These are phyloP conservation scores for Chamaecrista fasciculata DNA, from an alignment of 306 rosid species.

Conservation along the genomic window DNA sequence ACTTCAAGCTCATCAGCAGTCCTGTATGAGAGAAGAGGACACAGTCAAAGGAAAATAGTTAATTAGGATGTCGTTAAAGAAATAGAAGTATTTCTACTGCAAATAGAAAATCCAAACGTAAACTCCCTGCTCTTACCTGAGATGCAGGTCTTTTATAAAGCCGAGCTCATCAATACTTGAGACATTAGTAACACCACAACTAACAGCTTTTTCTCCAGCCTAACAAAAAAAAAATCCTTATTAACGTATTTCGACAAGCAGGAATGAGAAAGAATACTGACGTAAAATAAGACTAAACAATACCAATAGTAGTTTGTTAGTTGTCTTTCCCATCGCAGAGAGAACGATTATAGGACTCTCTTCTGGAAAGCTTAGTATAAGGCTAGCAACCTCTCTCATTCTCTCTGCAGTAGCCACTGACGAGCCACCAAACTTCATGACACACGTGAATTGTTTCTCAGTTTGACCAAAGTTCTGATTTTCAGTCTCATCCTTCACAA, in stretches of 20 bases:
- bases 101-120: conserved; percentile 8
- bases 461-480: conserved; percentile 29
- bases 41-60: neutral
- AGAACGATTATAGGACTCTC: conserved; percentile 86
- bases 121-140: conserved; percentile 47
- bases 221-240: conserved; percentile 30
- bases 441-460: conserved; percentile 55
- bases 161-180: conserved; percentile 66
- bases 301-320: conserved; percentile 86
- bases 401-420: conserved; percentile 77
- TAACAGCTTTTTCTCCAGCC: conserved; percentile 95
- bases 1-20: conserved; percentile 69
- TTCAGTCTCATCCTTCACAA: conserved; percentile 38
- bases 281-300: neutral
- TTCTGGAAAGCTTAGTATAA: conserved; percentile 71
- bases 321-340: conserved; percentile 93
- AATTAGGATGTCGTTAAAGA: conserved; percentile 1
- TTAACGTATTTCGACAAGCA: neutral
- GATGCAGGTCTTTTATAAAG: conserved; percentile 64
- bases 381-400: conserved; percentile 81
- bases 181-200: conserved; percentile 74
- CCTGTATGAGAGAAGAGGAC: conserved; percentile 41
- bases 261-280: neutral
- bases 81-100: neutral
- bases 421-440: conserved; percentile 96